Evolutionary conservation across 768 basidiomycete genomes (phyloP).

Genomic region (Suillus plorans): DNA sequence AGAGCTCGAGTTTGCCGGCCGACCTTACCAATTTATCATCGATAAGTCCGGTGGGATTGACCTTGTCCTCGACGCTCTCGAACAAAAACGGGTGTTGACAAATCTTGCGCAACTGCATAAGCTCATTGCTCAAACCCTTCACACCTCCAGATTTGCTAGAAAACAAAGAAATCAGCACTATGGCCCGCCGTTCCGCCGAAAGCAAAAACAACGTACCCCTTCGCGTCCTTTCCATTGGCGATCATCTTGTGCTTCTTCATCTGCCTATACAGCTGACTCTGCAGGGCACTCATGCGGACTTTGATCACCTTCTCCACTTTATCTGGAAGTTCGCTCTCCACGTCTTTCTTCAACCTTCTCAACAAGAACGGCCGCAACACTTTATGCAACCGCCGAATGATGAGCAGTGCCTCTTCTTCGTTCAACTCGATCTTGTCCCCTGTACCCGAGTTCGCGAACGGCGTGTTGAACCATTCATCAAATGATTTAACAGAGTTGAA

Average conservation of each 20-base stretch:
- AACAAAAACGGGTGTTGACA: slow-evolving; percentile 98
- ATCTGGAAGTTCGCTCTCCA: slow-evolving; percentile 92
- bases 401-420: slow-evolving; percentile 98
- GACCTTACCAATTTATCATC: slow-evolving; percentile 84
- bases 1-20: slow-evolving; percentile 91
- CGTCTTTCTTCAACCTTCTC: slow-evolving; percentile 92
- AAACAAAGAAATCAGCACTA: slow-evolving; percentile 8
- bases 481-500: slow-evolving; percentile 99
- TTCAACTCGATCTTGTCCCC: slow-evolving; percentile 98
- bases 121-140: slow-evolving; percentile 89
- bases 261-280: slow-evolving; percentile 91
- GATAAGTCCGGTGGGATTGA: slow-evolving; percentile 79
- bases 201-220: slow-evolving; percentile 56
- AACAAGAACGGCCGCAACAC: slow-evolving; percentile 94
- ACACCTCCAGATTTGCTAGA: slow-evolving; percentile 72
- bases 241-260: slow-evolving; percentile 99
- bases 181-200: background rate
- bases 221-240: slow-evolving; percentile 73
- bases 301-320: slow-evolving; percentile 99
- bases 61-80: slow-evolving; percentile 90
- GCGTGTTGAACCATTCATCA: slow-evolving; percentile 99
- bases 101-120: slow-evolving; percentile 98
- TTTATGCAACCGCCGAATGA: slow-evolving; percentile 95
- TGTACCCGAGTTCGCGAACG: slow-evolving; percentile 97
- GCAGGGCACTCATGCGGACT: slow-evolving; percentile 90